Percentiles rank a stretch among this genome's conserved stretches.
Evolutionary conservation across 495 filamentous ascomycete species (phyloP).

Genomic region (Umbilicaria muhlenbergii): DNA sequence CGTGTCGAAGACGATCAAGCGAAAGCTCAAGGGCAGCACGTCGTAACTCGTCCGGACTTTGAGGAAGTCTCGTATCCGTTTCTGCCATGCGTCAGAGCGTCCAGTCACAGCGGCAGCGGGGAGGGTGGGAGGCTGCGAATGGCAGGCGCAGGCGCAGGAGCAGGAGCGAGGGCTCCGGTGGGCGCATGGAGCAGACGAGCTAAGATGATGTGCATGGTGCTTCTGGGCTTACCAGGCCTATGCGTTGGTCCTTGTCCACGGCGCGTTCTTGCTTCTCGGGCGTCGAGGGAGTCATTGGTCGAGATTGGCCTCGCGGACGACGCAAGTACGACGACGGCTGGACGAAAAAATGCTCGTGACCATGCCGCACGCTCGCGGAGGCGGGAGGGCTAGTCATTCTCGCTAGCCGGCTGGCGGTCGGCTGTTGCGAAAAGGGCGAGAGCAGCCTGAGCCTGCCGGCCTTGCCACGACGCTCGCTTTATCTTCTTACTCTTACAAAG

Average conservation of each 20-base stretch:
- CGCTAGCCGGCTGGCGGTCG: background rate
- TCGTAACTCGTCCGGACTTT: slow-evolving; percentile 96
- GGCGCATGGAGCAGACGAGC: background rate
- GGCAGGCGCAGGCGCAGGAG: too few species aligned
- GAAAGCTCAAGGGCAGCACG: slow-evolving; percentile 93
- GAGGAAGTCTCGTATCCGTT: slow-evolving; percentile 86
- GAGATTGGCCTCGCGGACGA: slow-evolving; percentile 38
- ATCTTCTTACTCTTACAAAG: too few species aligned
- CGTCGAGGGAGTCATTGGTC: slow-evolving; percentile 38
- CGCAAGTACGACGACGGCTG: slow-evolving; percentile 77
- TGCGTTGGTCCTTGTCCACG: slow-evolving; percentile 79
- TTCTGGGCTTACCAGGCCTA: slow-evolving; percentile 58
- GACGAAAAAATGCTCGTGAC: slow-evolving; percentile 43
- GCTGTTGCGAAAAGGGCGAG: too few species aligned
- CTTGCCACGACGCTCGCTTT: too few species aligned
- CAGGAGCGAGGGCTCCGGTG: background rate
- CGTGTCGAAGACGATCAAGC: slow-evolving; percentile 91
- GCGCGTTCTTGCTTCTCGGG: slow-evolving; percentile 51
- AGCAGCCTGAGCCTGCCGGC: too few species aligned
- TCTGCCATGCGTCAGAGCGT: slow-evolving; percentile 29
- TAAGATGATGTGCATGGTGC: too few species aligned
- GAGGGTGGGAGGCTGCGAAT: too few species aligned
- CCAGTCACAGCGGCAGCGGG: background rate
- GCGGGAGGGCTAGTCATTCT: background rate
- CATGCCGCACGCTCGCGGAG: background rate